phyloP scores from a whole-genome alignment of 2,329 filamentous ascomycete species.

The Trichoderma sp. region DNA sequence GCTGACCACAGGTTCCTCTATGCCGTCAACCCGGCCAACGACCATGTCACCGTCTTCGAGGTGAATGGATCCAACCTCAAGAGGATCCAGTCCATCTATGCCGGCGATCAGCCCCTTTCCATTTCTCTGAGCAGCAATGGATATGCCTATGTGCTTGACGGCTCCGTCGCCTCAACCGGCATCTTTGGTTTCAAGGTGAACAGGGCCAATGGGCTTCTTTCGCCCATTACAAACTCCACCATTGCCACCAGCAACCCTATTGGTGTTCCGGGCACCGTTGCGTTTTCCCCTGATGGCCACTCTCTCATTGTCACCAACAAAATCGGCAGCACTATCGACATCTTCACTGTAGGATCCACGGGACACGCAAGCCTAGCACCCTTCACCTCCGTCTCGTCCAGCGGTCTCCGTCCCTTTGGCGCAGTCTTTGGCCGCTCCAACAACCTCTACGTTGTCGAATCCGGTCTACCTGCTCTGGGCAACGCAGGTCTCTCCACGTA shows the following conservation, averaged over 20 bases:
- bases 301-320: conserved; percentile 28
- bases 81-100: conserved; percentile 27
- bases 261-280: conserved; percentile 27
- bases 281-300: conserved; percentile 25
- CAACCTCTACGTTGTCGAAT: conserved; percentile 24
- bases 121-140: conserved; percentile 27
- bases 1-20: conserved; percentile 26
- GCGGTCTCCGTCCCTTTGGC: conserved; percentile 24
- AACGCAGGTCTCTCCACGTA: conserved; percentile 25
- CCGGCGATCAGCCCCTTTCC: conserved; percentile 27
- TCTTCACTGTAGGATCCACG: conserved; percentile 24
- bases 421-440: conserved; percentile 20
- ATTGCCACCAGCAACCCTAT: conserved; percentile 27
- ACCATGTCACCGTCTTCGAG: conserved; percentile 26
- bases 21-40: conserved; percentile 27
- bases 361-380: conserved; percentile 21
- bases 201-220: conserved; percentile 18
- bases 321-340: conserved; percentile 27
- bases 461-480: conserved; percentile 22
- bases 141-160: conserved; percentile 26
- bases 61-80: conserved; percentile 24
- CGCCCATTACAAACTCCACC: conserved; percentile 27
- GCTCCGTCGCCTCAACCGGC: conserved; percentile 27
- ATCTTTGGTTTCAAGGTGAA: conserved; percentile 28
- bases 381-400: conserved; percentile 22